Conservation (phyloP, 495 filamentous ascomycete species). For the Cercophora samala region DNA sequence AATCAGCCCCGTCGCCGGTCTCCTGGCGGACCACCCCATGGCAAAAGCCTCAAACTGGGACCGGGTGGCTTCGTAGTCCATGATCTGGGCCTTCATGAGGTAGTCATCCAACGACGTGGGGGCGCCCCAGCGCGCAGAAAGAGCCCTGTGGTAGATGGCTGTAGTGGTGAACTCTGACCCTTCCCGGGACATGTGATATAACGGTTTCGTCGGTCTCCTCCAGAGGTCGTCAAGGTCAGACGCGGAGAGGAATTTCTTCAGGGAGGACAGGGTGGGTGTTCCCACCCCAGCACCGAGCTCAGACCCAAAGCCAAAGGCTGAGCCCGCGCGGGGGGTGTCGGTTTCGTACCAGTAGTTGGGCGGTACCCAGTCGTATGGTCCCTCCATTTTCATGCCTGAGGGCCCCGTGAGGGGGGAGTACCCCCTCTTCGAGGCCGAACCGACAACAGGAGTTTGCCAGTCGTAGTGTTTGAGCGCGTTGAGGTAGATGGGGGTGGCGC, state of each 20-base stretch:
- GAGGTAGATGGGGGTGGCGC: constrained; percentile 51
- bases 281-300: constrained; percentile 61
- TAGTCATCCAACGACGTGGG: constrained; percentile 55
- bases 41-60: constrained; percentile 58
- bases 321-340: constrained; percentile 43
- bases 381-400: constrained; percentile 64
- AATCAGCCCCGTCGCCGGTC: constrained; percentile 57
- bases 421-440: constrained; percentile 55
- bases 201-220: constrained; percentile 48
- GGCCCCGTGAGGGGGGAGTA: constrained; percentile 51
- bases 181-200: constrained; percentile 59
- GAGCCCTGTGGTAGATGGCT: constrained; percentile 53
- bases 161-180: constrained; percentile 54
- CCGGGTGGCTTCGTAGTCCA: constrained; percentile 55
- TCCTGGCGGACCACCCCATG: constrained; percentile 47
- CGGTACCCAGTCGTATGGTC: constrained; percentile 66
- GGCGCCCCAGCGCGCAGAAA: constrained; percentile 53
- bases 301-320: constrained; percentile 61
- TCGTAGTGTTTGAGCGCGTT: constrained; percentile 47
- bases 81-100: constrained; percentile 37
- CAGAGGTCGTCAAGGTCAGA: constrained; percentile 53
- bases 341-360: constrained; percentile 61
- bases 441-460: constrained; percentile 57
- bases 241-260: constrained; percentile 53
- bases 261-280: constrained; percentile 54